Percentiles rank a stretch among this genome's conserved stretches.
Conservation (phyloP, 768 basidiomycete species). For the Hydnomerulius pinastri region DNA sequence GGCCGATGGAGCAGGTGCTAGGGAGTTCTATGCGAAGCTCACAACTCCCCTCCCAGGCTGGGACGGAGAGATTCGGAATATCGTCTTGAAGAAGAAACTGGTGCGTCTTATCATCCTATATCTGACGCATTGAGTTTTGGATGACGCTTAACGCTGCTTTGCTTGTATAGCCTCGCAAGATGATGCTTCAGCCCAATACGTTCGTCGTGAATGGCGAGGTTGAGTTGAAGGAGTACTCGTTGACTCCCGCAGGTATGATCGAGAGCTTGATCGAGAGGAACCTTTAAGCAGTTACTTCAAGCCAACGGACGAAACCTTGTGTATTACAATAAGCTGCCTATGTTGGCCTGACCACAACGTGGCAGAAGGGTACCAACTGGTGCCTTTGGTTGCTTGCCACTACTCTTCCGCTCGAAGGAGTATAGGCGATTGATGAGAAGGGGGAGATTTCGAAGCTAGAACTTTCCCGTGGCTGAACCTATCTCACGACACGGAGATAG, state of each 20-base stretch:
- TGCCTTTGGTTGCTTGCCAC: too few relatives aligned
- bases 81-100: slow-evolving; percentile 79
- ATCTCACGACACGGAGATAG: background rate
- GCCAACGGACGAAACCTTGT: background rate
- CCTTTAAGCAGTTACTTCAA: slow-evolving; percentile 34
- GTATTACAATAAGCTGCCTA: background rate
- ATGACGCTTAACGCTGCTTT: background rate
- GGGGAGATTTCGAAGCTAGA: too few relatives aligned
- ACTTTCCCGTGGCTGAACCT: too few relatives aligned
- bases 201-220: slow-evolving; percentile 67
- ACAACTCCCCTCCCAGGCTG: slow-evolving; percentile 73
- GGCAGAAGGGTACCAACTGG: too few relatives aligned
- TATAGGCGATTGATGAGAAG: too few relatives aligned
- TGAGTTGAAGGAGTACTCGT: slow-evolving; percentile 75
- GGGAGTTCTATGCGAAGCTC: slow-evolving; percentile 74
- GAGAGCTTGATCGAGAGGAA: slow-evolving; percentile 79
- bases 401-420: too few relatives aligned
- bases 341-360: background rate
- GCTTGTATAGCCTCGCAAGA: slow-evolving; percentile 67
- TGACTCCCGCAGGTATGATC: slow-evolving; percentile 72
- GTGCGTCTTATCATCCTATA: slow-evolving; percentile 39
- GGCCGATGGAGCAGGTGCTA: slow-evolving; percentile 80
- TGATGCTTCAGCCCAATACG: slow-evolving; percentile 85
- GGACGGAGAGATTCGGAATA: slow-evolving; percentile 73
- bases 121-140: background rate